Conservation (phyloP, 2,329 filamentous ascomycete genomes). For the Scedosporium boydii region DNA sequence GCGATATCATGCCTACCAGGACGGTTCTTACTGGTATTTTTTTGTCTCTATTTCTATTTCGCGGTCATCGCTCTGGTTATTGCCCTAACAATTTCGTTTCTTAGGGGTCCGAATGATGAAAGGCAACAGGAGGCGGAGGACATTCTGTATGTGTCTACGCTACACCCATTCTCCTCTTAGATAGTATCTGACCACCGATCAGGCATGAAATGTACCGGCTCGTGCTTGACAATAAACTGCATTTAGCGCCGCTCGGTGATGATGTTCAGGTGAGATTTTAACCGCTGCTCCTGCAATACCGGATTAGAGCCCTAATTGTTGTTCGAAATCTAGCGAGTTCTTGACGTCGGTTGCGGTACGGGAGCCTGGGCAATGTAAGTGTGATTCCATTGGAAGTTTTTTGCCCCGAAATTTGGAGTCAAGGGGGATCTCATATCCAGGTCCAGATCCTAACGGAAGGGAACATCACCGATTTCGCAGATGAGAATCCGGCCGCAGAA, state of each 20-base stretch:
- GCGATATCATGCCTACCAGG: constrained; percentile 32
- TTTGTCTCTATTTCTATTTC: background rate
- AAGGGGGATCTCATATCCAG: too few species aligned
- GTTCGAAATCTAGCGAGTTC: constrained; percentile 14
- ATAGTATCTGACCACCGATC: background rate
- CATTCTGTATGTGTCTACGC: constrained; percentile 11
- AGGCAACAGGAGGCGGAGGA: constrained; percentile 19
- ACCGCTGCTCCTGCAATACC: background rate
- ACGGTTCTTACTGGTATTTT: constrained; percentile 21
- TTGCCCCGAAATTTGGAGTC: too few species aligned
- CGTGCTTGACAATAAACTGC: constrained; percentile 17
- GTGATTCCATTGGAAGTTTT: too few species aligned
- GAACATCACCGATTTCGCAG: constrained; percentile 15
- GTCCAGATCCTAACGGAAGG: background rate
- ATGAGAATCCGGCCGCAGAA: constrained; percentile 33
- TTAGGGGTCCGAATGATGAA: constrained; percentile 19
- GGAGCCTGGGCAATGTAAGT: constrained; percentile 26
- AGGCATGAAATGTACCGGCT: constrained; percentile 18
- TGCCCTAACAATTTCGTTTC: background rate
- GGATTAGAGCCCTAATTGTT: background rate
- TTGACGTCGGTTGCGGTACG: constrained; percentile 26
- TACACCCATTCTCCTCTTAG: too few species aligned
- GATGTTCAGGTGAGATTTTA: constrained; percentile 15
- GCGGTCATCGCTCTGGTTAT: background rate
- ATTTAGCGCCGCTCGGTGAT: constrained; percentile 21